Conservation (phyloP, 164 flowering plant species). For the Vitis rotundifolia region DNA sequence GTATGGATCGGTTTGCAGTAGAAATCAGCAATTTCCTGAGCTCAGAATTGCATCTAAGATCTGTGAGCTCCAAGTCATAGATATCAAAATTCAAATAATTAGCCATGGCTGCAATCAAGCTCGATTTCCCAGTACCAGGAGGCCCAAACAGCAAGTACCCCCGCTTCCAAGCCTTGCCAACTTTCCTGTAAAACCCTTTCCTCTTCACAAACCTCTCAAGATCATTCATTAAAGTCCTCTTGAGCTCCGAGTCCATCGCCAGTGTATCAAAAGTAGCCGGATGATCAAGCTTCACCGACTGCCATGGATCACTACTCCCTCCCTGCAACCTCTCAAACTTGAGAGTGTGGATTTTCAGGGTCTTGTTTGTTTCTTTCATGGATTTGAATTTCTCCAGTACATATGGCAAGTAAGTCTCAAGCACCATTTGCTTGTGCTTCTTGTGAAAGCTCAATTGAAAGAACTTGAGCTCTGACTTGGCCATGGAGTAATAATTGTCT, state of each 20-base stretch:
- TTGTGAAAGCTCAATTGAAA: constrained; percentile 41
- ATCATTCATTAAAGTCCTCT: constrained; percentile 33
- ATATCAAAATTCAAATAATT: constrained; percentile 35
- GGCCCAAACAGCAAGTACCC: constrained; percentile 49
- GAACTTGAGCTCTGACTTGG: constrained; percentile 13
- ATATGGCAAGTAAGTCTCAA: constrained; percentile 21
- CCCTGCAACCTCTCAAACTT: neutral
- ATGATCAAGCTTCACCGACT: constrained; percentile 31
- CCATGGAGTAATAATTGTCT: neutral
- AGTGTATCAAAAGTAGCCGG: constrained; percentile 41
- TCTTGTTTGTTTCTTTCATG: constrained; percentile 22
- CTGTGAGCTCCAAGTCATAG: constrained; percentile 39
- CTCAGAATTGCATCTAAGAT: constrained; percentile 24
- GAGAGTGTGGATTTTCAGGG: constrained; percentile 32
- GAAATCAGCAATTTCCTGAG: constrained; percentile 31
- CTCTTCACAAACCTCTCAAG: constrained; percentile 29
- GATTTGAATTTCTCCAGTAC: constrained; percentile 19
- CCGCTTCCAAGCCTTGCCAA: constrained; percentile 52
- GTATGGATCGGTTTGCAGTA: constrained; percentile 30
- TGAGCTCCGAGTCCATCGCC: constrained; percentile 34
- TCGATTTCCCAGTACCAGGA: constrained; percentile 53
- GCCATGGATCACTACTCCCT: constrained; percentile 14
- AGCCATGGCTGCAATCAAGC: constrained; percentile 50
- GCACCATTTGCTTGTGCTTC: constrained; percentile 28
- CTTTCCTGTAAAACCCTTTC: constrained; percentile 36